Conservation (phyloP, 495 filamentous ascomycete genomes). For the Penicillium roqueforti region DNA sequence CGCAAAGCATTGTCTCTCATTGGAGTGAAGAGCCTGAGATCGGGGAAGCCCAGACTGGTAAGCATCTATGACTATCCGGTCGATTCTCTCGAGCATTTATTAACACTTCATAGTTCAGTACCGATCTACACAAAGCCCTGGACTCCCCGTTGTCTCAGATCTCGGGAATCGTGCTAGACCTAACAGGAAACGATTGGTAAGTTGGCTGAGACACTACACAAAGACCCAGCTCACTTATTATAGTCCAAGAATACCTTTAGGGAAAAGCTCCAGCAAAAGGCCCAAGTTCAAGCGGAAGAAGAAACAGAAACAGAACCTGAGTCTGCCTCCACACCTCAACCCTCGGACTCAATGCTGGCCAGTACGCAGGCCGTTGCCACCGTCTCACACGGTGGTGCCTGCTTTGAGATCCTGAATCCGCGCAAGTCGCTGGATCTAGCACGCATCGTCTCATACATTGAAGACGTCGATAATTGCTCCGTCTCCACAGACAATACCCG, state of each 20-base stretch:
- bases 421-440: conserved; percentile 39
- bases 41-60: conserved; percentile 27
- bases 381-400: conserved; percentile 39
- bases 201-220: conserved; percentile 18
- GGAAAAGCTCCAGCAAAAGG: conserved; percentile 29
- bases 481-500: conserved; percentile 21
- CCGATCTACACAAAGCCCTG: conserved; percentile 17
- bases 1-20: conserved; percentile 35
- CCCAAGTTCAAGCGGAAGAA: conserved; percentile 18
- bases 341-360: conserved; percentile 34
- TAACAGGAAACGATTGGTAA: conserved; percentile 32
- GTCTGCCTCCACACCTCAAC: conserved; percentile 14
- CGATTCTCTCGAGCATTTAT: neutral
- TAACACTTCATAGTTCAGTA: conserved; percentile 18
- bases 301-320: too few relatives aligned
- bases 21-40: conserved; percentile 33
- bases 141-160: conserved; percentile 25
- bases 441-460: conserved; percentile 42
- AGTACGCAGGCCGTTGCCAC: conserved; percentile 28
- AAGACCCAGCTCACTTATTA: conserved; percentile 11
- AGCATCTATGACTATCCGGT: conserved; percentile 3
- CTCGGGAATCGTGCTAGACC: conserved; percentile 21
- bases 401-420: conserved; percentile 46
- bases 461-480: conserved; percentile 36
- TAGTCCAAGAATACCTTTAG: conserved; percentile 40